Percentiles rank a stretch among this genome's conserved stretches.
Conservation (phyloP, 2,329 filamentous ascomycete species). For the Chalara sp. region DNA sequence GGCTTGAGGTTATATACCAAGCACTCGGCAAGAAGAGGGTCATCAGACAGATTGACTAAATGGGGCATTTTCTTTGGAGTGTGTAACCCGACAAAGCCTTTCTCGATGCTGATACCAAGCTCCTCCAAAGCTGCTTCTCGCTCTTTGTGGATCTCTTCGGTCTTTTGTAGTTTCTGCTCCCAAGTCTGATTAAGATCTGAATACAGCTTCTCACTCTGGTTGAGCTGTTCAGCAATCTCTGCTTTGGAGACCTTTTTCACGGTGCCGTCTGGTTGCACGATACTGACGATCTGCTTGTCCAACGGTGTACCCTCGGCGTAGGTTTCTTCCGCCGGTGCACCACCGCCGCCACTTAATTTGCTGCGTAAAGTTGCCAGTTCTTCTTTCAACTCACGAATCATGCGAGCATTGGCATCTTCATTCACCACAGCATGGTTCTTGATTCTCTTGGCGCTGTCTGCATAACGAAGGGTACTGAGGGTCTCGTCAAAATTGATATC, state of each 20-base stretch:
- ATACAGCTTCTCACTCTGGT: slow-evolving; percentile 93
- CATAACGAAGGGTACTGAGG: slow-evolving; percentile 88
- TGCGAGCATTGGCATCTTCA: slow-evolving; percentile 96
- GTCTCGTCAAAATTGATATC: slow-evolving; percentile 99
- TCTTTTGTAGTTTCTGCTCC: slow-evolving; percentile 94
- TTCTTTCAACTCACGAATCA: slow-evolving; percentile 97
- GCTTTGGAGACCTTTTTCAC: slow-evolving; percentile 97
- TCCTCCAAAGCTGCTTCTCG: slow-evolving; percentile 92
- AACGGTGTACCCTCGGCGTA: slow-evolving; percentile 89
- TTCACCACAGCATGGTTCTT: slow-evolving; percentile 99
- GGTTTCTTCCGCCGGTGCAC: slow-evolving; percentile 64
- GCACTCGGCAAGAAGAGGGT: slow-evolving; percentile 89
- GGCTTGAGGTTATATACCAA: slow-evolving; percentile 97
- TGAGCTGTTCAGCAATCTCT: slow-evolving; percentile 93
- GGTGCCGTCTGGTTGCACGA: slow-evolving; percentile 75
- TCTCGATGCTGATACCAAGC: slow-evolving; percentile 96
- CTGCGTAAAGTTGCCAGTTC: slow-evolving; percentile 79
- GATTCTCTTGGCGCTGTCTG: slow-evolving; percentile 96
- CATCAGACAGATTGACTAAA: slow-evolving; percentile 94
- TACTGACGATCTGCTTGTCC: slow-evolving; percentile 94
- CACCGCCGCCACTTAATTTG: slow-evolving; percentile 63
- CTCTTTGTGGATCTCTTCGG: slow-evolving; percentile 96
- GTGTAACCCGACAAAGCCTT: slow-evolving; percentile 89
- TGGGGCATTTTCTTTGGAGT: slow-evolving; percentile 99
- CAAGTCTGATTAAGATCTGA: slow-evolving; percentile 96